Base-by-base conservation (phyloP, 106 monocot genomes). In the Triglochin maritima region DNA sequence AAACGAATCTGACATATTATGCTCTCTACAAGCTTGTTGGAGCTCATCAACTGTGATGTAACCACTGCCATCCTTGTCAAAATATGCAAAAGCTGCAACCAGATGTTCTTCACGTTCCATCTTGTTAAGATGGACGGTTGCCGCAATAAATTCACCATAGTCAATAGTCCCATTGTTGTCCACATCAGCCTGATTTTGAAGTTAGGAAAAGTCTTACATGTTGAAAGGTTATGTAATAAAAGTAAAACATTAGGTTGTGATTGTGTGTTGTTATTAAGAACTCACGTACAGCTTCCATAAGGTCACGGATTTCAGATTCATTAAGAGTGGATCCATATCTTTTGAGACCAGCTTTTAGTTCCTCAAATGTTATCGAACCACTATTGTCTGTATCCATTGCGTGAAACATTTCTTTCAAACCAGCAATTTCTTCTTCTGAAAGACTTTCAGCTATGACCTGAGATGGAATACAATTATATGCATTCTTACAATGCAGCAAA, bases 251-350 rank as follows among this genome's bases (percentile, higher is more conserved):
- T 55, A 55, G 9, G 15, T 57, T 70, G n/a, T n/a, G n/a, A n/a
- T n/a, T n/a, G n/a, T n/a, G n/a, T n/a, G n/a, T n/a, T n/a, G n/a
- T n/a, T n/a, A n/a, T n/a, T n/a, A n/a, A n/a, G n/a, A n/a, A n/a
- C n/a, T n/a, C n/a, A n/a, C n/a, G n/a, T 49, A 73, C 73, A 53
- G 73, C 73, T 17, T 73, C 55, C 73, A 73, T 73, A 47, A 73
- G 73, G 12, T 43, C 57, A 63, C 57, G 44, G 62, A 73, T 73
- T 57, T 73, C 73, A 54, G 73, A 73, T 48, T 73, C 73, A 55
- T 57, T 73, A 45, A 73, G 73, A 11, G 64, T 56, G 9, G 73
- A 73, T 17, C 73, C 73, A 0, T 64, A 63, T 45, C 65, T 64
- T 65, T 46, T 44, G 45, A 73, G 56, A 5, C 73, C 73, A 17